Conservation (phyloP, 1,139 yeast genomes). For the Kazachstania sp. region DNA sequence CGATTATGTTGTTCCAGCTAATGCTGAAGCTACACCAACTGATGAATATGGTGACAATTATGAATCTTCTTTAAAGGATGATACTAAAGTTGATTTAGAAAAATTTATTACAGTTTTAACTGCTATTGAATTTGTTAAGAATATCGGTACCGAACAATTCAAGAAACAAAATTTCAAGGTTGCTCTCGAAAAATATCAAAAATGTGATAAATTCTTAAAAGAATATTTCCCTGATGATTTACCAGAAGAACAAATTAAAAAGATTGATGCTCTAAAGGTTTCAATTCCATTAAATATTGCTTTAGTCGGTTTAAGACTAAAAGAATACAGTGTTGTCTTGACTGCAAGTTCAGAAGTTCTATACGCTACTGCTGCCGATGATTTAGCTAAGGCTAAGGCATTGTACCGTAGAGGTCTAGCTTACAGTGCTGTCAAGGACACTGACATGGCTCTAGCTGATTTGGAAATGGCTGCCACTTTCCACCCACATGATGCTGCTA, state of each 20-base stretch:
- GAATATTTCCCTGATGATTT: conserved; percentile 72
- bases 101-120: conserved; percentile 56
- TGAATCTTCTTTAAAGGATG: conserved; percentile 71
- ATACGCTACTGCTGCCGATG: conserved; percentile 52
- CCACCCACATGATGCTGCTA: conserved; percentile 71
- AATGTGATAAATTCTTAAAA: conserved; percentile 58
- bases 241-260: conserved; percentile 42
- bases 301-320: conserved; percentile 60
- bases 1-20: conserved; percentile 43
- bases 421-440: conserved; percentile 52
- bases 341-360: conserved; percentile 59
- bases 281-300: conserved; percentile 67
- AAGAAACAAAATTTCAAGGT: conserved; percentile 50
- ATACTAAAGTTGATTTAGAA: conserved; percentile 52
- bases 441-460: conserved; percentile 59
- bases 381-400: conserved; percentile 72
- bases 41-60: conserved; percentile 83
- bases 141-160: conserved; percentile 67
- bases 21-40: conserved; percentile 33
- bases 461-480: conserved; percentile 57
- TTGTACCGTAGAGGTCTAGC: conserved; percentile 81
- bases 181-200: conserved; percentile 61
- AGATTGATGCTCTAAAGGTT: conserved; percentile 45
- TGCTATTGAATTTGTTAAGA: conserved; percentile 63
- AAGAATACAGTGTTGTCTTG: conserved; percentile 49